These are phyloP conservation scores for Pseudogymnoascus sp. DNA, from an alignment of 2,329 filamentous ascomycete genomes.

Conservation along the genomic window DNA sequence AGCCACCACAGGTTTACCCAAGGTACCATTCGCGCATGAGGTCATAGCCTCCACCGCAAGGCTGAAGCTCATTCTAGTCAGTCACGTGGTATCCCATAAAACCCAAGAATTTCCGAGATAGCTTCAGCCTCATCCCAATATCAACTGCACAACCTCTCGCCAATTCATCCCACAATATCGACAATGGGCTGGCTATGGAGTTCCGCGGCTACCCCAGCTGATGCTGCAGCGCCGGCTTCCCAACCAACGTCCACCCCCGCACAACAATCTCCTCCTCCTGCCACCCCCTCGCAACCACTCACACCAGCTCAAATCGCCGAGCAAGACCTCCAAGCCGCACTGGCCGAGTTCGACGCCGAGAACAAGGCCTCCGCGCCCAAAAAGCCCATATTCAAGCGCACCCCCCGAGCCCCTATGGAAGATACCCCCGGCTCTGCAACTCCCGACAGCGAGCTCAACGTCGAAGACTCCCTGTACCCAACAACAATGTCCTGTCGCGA, in stretches of 20 bases:
- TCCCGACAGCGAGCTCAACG: conserved; percentile 22
- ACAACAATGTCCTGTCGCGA: conserved; percentile 79
- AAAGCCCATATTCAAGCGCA: conserved; percentile 21
- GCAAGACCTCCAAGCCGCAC: conserved; percentile 28
- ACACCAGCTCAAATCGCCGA: conserved; percentile 26
- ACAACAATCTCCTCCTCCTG: conserved; percentile 15
- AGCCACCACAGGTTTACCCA: neutral
- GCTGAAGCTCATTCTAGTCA: neutral
- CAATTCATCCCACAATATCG: conserved; percentile 12
- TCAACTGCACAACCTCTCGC: neutral
- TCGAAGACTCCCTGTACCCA: conserved; percentile 65
- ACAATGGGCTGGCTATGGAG: conserved; percentile 57
- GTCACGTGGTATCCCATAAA: neutral
- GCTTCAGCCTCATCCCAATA: conserved; percentile 13
- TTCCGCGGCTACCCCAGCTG: conserved; percentile 16
- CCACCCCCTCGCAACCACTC: conserved; percentile 16
- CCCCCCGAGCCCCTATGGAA: conserved; percentile 13
- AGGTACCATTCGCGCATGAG: neutral
- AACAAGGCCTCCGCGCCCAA: conserved; percentile 20
- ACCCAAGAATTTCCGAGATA: conserved; percentile 6
- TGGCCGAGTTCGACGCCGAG: conserved; percentile 27
- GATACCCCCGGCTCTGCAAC: neutral
- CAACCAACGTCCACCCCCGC: conserved; percentile 15
- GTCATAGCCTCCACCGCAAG: neutral
- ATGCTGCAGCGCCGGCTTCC: conserved; percentile 16